Evolutionary conservation across 2,329 filamentous ascomycete species (phyloP).

Genomic region (Berkeleyomyces rouxiae): DNA sequence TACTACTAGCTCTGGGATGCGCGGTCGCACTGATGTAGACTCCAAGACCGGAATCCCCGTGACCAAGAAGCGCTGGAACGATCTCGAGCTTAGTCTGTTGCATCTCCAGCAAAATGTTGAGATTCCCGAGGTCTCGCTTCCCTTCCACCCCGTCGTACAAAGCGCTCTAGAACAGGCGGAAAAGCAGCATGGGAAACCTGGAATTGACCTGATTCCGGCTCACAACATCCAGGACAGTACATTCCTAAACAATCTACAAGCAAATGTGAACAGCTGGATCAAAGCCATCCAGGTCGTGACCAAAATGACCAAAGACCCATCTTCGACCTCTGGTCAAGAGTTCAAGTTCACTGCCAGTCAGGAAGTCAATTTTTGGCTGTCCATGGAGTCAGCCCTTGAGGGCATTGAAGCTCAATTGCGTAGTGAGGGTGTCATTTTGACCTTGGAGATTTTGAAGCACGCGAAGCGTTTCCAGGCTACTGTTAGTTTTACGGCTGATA

Average conservation of each 20-base stretch:
- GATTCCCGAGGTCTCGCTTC: conserved; percentile 78
- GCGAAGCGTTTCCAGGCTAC: conserved; percentile 97
- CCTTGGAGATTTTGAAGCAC: conserved; percentile 86
- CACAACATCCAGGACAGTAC: conserved; percentile 71
- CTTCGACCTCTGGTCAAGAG: conserved; percentile 37
- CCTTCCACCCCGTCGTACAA: conserved; percentile 79
- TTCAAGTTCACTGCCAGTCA: conserved; percentile 61
- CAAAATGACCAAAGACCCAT: conserved; percentile 75
- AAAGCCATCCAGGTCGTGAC: conserved; percentile 96
- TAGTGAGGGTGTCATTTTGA: conserved; percentile 77
- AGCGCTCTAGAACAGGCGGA: conserved; percentile 65
- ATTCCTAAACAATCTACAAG: conserved; percentile 86
- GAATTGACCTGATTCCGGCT: conserved; percentile 61
- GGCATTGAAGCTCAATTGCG: conserved; percentile 78
- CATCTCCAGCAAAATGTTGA: conserved; percentile 97
- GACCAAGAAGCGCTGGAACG: conserved; percentile 93
- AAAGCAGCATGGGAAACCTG: conserved; percentile 47
- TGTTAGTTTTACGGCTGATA: conserved; percentile 91
- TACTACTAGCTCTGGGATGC: conserved; percentile 45
- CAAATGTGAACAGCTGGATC: conserved; percentile 94
- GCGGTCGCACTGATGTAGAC: conserved; percentile 68
- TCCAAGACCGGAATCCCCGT: conserved; percentile 88
- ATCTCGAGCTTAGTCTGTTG: conserved; percentile 75
- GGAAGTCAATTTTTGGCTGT: conserved; percentile 98
- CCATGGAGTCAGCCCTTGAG: conserved; percentile 87